Evolutionary conservation across 2,329 filamentous ascomycete species (phyloP).

Genomic region (Cercospora sp.): DNA sequence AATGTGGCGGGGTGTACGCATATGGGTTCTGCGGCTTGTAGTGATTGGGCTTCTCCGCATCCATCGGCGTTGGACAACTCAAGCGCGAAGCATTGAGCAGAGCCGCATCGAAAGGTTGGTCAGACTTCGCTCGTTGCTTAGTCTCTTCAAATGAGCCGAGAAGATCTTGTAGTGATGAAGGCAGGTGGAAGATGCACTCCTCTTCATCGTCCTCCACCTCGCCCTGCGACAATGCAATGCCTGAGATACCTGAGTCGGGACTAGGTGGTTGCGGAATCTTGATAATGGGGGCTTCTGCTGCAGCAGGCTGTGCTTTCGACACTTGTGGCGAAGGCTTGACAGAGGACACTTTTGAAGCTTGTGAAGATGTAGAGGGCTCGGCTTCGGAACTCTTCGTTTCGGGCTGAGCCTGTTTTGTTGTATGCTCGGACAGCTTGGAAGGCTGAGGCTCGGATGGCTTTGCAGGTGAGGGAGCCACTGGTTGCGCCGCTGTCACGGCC

Average conservation of each 20-base stretch:
- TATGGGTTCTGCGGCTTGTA: slow-evolving; percentile 83
- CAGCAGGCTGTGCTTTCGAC: slow-evolving; percentile 42
- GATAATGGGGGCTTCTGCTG: slow-evolving; percentile 11
- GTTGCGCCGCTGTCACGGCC: slow-evolving; percentile 41
- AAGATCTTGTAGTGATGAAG: slow-evolving; percentile 82
- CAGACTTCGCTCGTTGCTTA: slow-evolving; percentile 65
- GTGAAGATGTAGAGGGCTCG: slow-evolving; percentile 19
- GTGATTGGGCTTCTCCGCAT: slow-evolving; percentile 78
- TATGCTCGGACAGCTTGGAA: slow-evolving; percentile 32
- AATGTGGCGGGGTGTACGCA: slow-evolving; percentile 72
- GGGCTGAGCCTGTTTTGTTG: slow-evolving; percentile 33
- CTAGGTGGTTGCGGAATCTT: slow-evolving; percentile 37
- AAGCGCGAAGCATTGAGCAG: slow-evolving; percentile 75
- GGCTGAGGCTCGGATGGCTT: slow-evolving; percentile 35
- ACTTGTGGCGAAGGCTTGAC: slow-evolving; percentile 41
- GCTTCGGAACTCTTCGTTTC: slow-evolving; percentile 31
- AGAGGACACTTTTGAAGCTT: slow-evolving; percentile 30
- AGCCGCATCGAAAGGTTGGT: slow-evolving; percentile 65
- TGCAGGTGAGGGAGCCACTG: slow-evolving; percentile 44
- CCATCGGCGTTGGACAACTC: slow-evolving; percentile 70
- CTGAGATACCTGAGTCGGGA: slow-evolving; percentile 40
- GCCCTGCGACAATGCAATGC: slow-evolving; percentile 52
- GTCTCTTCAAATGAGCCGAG: slow-evolving; percentile 87
- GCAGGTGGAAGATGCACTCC: slow-evolving; percentile 88
- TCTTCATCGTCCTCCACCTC: slow-evolving; percentile 51